Evolutionary conservation across 2,329 filamentous ascomycete species (phyloP), one percentile per base, ranked within the genome.

Genomic region (Chlorencoelia australis): DNA sequence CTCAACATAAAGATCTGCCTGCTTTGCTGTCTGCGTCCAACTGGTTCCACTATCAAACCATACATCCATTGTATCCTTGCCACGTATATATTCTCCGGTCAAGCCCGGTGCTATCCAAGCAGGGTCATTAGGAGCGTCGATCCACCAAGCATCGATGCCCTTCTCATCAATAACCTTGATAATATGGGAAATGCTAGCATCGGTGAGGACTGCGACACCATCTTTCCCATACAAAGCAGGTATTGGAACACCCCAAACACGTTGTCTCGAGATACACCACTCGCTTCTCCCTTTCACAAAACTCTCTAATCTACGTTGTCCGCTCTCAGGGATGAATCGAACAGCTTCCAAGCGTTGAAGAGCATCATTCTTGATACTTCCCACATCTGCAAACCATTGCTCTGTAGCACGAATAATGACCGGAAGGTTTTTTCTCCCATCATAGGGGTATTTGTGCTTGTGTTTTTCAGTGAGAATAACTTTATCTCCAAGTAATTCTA

Each of bases 31-130:
- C 54, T 74, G 68, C 4, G 68, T 82, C 91, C 91, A 98, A 53
- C 86, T 94, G 33, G 83, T 94, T 5, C 91, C 91, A 47, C 91
- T 96, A 58, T 98, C 91, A 51, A 98, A 98, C 91, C 91, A 98
- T 7, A 98, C 91, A 58, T 98, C 91, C 91, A 98, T 98, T 0
- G 91, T 98, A 53, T 98, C 91, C 28, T 69, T 83, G 9, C 89
- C 89, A 43, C 91, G 80, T 31, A 72, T 67, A 54, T 81, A 91
- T 5, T 63, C 55, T 7, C 66, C 66, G 9, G 68, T 63, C 2
- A 94, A 64, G 7, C 73, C 70, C 5, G 73, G 60, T 2, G 79
- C 75, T 20, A 93, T 68, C 89, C 89, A 98, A 1, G 73, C 74
- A 15, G 70, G 63, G 34, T 96, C 87, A 43, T 88, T 72, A 2